Base-by-base conservation (phyloP, 192 early-diverging fungal genomes). In the Phycomyces nitens region DNA sequence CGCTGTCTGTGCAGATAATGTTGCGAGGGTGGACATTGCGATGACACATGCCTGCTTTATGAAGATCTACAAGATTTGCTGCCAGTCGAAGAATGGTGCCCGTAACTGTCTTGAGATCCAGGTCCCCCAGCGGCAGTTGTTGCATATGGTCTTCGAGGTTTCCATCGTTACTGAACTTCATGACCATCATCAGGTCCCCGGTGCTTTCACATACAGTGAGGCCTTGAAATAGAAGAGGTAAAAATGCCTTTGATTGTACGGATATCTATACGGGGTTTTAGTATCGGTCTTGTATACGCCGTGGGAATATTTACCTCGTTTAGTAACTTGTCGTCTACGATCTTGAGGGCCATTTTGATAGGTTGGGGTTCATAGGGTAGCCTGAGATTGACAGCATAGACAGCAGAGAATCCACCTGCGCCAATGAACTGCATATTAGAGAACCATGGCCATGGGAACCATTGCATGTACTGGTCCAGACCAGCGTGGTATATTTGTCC, bases 131-230 rank as follows among this genome's bases (percentile, higher is more conserved):
- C 8, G 59, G 56, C 34, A 60, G 29, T 42, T 65, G 64, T 18
- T 71, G 72, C 58, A 74, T 66, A 53, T 68, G 65, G 21, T 66
- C 58, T 43, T 63, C 63, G 1, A 77, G 41, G 55, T 77, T 67
- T 0, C 76, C 76, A 54, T 60, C 68, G 7, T 64, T 60, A 18
- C 65, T 69, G 53, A 74, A 70, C 29, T 74, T 70, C 66, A 74
- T 74, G 6, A 77, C 69, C 65, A 77, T 68, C 69, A 77, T 74
- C 14, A 77, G 42, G 26, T 77, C 72, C 2, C 72, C 65, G 0
- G 66, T 72, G 10, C 53, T 70, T 49, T 70, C 72, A 23, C 62
- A 67, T n/a, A 71, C 68, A 56, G 76, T 77, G 7, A 77, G 53
- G 3, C 76, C 76, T 51, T 77, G 61, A 44, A 75, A 77, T 50